Percentiles rank a stretch among this genome's conserved stretches.
Evolutionary conservation across 768 basidiomycete genomes (phyloP).

Genomic region (Phylloporus sp.): DNA sequence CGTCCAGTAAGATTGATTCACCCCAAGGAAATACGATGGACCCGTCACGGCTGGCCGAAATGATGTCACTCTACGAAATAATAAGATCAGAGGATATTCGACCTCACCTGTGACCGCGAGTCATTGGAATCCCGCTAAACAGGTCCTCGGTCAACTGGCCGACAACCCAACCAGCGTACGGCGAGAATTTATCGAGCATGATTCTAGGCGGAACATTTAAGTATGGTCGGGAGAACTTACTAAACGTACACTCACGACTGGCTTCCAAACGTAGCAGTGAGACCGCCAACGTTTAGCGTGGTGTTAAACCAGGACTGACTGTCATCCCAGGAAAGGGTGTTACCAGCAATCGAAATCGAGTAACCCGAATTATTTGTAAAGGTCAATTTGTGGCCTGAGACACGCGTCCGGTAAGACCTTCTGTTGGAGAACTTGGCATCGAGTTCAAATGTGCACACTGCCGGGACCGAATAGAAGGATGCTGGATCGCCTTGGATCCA

Average conservation of each 20-base stretch:
- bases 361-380: conserved; percentile 7
- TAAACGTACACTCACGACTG: conserved; percentile 2
- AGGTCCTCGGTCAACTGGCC: conserved; percentile 8
- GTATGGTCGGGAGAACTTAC: neutral
- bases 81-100: neutral
- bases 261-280: conserved; percentile 3
- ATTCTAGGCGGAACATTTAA: neutral
- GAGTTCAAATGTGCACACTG: conserved; percentile 6
- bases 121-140: conserved; percentile 11
- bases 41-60: conserved; percentile 1
- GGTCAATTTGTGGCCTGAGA: conserved; percentile 6
- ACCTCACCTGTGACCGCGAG: conserved; percentile 3
- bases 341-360: conserved; percentile 10
- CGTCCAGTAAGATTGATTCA: conserved; percentile 2
- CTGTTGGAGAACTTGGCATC: conserved; percentile 10
- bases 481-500: conserved; percentile 13
- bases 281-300: conserved; percentile 2
- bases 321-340: conserved; percentile 12
- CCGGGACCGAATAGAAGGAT: neutral
- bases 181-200: conserved; percentile 1
- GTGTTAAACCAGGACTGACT: conserved; percentile 15
- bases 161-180: neutral
- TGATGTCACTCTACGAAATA: neutral
- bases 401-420: neutral
- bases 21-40: conserved; percentile 11